Evolutionary conservation across 768 basidiomycete species (phyloP), one percentile per base, ranked within the genome.

Genomic region (Phylloporus scabripes): DNA sequence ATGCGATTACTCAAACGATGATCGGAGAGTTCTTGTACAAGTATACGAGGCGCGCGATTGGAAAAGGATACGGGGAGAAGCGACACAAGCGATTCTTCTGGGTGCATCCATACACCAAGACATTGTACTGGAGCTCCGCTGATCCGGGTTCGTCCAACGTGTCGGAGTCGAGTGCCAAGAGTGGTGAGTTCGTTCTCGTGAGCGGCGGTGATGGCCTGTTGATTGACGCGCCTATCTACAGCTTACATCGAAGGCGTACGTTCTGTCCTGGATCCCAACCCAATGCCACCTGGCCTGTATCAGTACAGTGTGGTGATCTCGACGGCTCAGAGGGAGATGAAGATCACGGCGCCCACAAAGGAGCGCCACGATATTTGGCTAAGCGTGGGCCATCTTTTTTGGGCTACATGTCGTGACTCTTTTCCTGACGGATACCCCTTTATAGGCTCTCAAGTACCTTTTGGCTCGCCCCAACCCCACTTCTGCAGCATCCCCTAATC

Each of bases 71-170:
- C 64, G 90, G 90, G 18, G 87, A 92, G 65, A 84, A 81, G 65
- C 74, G 94, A 45, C 96, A 99, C 69, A 85, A 82, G 66, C 78
- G 96, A 32, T 99, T 93, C 82, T 96, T 98, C 78, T 99, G 96
- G 96, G 85, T 99, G n/a, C 95, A 98, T 69, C 96, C 96, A 17
- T 99, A 98, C 65, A 98, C 94, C 34, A 92, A 91, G 74, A 97
- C 93, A 5, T 61, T 99, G 50, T 97, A 98, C 68, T 99, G 96
- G 96, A 92, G 91, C 61, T 85, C 89, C 15, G 82, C 84, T 9
- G 95, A 98, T 70, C 96, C 95, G 43, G 93, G 92, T 24, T 89
- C 90, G 21, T 80, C 81, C 33, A 83, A 83, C 57, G 88, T 92
- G 15, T 81, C 85, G 1, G 93, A 97, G 72, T 91, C 91, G 7